Percentiles rank a stretch among this genome's conserved stretches.
Conservation (phyloP, 495 filamentous ascomycete species). For the Bombardia bombarda region DNA sequence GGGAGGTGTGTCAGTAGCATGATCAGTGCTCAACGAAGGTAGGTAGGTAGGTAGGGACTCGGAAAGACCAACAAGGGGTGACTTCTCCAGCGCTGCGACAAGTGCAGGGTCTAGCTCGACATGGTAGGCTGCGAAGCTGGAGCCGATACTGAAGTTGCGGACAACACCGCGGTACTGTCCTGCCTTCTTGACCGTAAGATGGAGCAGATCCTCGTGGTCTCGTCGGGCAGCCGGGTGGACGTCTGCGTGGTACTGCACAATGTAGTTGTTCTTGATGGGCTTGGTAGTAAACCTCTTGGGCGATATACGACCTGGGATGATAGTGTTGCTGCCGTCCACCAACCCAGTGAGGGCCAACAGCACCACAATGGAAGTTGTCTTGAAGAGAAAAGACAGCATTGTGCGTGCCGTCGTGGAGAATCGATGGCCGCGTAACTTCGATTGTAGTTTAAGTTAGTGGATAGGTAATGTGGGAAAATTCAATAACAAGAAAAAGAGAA, state of each 20-base stretch:
- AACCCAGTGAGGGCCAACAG: no score
- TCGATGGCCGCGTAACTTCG: no score
- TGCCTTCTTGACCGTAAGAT: background rate
- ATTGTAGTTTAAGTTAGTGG: no score
- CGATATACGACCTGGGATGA: no score
- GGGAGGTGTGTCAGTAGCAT: background rate
- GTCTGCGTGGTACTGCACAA: conserved; percentile 9
- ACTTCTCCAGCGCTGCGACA: background rate
- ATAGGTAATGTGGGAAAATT: no score
- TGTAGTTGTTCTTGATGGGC: conserved; percentile 10
- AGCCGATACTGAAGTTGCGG: conserved; percentile 2
- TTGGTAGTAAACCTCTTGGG: no score
- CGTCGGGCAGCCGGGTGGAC: background rate
- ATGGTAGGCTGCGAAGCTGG: conserved; percentile 6
- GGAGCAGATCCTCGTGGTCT: background rate
- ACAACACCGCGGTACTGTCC: conserved; percentile 1
- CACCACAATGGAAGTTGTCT: background rate
- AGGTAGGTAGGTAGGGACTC: background rate
- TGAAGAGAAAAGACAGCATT: background rate
- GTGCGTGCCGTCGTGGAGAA: no score
- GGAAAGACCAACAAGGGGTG: conserved; percentile 1
- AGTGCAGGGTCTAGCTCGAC: conserved; percentile 1
- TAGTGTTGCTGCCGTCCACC: no score
- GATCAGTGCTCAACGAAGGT: background rate
- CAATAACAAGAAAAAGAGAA: no score